Base-by-base conservation (phyloP, 306 rosid genomes). In the Dryas octopetala region DNA sequence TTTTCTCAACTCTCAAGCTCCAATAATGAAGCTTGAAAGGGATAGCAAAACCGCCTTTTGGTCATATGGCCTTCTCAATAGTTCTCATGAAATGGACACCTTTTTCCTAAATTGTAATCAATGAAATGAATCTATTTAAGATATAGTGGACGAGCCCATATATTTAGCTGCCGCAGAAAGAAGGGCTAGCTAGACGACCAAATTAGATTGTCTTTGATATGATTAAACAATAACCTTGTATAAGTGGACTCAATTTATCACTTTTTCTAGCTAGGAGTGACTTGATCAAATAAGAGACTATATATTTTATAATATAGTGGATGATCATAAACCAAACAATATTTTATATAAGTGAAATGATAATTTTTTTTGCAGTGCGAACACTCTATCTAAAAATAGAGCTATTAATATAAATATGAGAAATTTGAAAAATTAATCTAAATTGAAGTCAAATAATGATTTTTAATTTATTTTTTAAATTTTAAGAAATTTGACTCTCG, bases 271-370 rank as follows among this genome's bases (percentile, higher is more conserved):
- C 54, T 59, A 47, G 48, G 60, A 60, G 69, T 51, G 70, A 40
- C 41, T 9, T 46, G 55, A 68, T 53, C 61, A 66, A 61, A 44
- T 57, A 61, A 53, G 14, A 9, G 17, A 43, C 9, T 50, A 76
- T 64, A 50, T 13, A 55, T 44, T 68, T 23, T 43, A 14, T 74
- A 19, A 76, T 78, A 62, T 67, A 58, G 77, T 74, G 84, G 80
- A 77, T 72, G 62, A 65, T 66, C 66, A 65, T 38, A 63, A 50
- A 5, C 55, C 9, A 53, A 48, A 51, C 48, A 6, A 28, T 28
- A 28, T 28, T 28, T 28, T 32, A 32, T 32, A 32, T 32, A 32
- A 32, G 38, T 32, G 3, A 32, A 32, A 32, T 32, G 3, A 32
- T 32, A 28, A 28, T 23, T 23, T 23, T 23, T 23, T 23, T 23